Conservation (phyloP, 306 rosid species). For the Hylodesmum podocarpum region DNA sequence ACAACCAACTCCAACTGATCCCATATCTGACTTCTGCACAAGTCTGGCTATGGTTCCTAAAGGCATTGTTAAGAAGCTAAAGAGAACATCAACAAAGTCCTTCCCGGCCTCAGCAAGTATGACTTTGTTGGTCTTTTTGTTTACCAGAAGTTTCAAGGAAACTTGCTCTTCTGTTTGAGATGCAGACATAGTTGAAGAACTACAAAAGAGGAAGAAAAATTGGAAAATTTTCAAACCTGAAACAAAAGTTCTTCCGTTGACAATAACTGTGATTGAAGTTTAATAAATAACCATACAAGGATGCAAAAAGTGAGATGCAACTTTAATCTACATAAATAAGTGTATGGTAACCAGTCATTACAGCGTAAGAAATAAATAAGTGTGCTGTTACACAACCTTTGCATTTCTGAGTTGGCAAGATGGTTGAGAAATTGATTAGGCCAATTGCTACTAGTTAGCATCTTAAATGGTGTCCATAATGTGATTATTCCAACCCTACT, state of each 20-base stretch:
- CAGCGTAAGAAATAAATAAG: background rate
- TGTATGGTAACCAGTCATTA: background rate
- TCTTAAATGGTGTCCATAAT: background rate
- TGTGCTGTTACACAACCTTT: background rate
- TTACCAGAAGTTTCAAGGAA: background rate
- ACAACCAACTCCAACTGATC: background rate
- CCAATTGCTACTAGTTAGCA: background rate
- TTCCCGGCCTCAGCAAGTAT: conserved; percentile 21
- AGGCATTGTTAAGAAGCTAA: conserved; percentile 19
- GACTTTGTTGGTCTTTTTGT: background rate
- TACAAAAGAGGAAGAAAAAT: background rate
- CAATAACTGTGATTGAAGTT: background rate
- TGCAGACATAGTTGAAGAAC: background rate
- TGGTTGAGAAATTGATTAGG: background rate
- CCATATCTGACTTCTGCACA: background rate
- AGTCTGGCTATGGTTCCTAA: conserved; percentile 19
- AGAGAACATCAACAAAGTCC: conserved; percentile 18
- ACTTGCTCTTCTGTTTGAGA: background rate
- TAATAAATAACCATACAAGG: background rate
- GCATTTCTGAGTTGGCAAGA: background rate
- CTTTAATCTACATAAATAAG: background rate
- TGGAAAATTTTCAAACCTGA: background rate
- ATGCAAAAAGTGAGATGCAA: background rate
- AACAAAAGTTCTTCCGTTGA: background rate
- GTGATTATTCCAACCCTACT: background rate